Base-by-base conservation (phyloP, 345 rosid genomes). In the Laguncularia racemosa region DNA sequence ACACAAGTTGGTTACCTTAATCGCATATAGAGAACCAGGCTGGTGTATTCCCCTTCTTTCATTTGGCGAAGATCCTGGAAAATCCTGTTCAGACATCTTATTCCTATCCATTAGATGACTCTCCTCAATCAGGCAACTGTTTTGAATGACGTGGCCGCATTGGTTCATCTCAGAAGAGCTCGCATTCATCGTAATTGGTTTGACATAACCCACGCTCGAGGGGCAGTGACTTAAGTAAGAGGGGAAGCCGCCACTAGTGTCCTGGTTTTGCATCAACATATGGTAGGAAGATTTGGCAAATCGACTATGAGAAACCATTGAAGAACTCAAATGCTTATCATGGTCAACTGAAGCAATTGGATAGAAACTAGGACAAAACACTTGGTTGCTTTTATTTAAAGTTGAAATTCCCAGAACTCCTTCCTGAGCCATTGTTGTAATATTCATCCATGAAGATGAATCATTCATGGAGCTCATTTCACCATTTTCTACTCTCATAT, bases 341-440 rank as follows among this genome's bases (percentile, higher is more conserved):
- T 72, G 83, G 62, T 67, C 66, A 47, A 77, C 60, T n/a, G 83
- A 70, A 52, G 67, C 71, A 26, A 78, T 59, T 43, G 82, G 88
- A 80, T 86, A 92, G 92, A 92, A 87, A 66, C 79, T 70, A 64
- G 95, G 69, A 72, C 78, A 72, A 69, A 76, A 81, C 73, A 78
- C 84, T 60, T 81, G 76, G 62, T 76, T 58, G 74, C n/a, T n/a
- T n/a, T n/a, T n/a, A n/a, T n/a, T n/a, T n/a, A n/a, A n/a, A n/a
- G 53, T 49, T 53, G 75, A 73, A 28, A 46, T 57, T 54, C 75
- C 79, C 33, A 73, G 61, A 69, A 75, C 69, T 63, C 63, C 66
- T 14, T 58, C 68, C 33, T 58, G 63, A 57, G n/a, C n/a, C n/a
- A 71, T 46, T 56, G 66, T 66, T 20, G 66, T 74, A 16, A 60